Evolutionary conservation across 2,329 filamentous ascomycete genomes (phyloP).

Genomic region (Colletotrichum caudatum): DNA sequence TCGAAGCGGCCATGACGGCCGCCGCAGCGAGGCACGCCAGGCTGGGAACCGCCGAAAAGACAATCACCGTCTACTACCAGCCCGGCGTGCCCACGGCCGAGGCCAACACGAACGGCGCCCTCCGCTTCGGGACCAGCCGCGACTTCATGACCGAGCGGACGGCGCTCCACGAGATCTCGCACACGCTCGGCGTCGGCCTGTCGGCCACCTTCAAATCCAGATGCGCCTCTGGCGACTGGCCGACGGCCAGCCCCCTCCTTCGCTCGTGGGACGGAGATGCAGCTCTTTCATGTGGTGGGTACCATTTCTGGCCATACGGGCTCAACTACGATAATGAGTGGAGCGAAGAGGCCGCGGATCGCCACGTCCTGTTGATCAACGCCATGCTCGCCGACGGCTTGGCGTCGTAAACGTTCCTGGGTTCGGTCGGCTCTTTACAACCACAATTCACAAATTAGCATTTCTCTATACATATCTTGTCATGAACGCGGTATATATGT

Average conservation of each 20-base stretch:
- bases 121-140: conserved; percentile 60
- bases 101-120: conserved; percentile 58
- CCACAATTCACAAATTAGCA: not conserved
- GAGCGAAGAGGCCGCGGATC: conserved; percentile 58
- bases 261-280: conserved; percentile 58
- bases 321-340: conserved; percentile 59
- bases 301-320: conserved; percentile 57
- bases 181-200: conserved; percentile 62
- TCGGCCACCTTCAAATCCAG: conserved; percentile 54
- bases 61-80: conserved; percentile 55
- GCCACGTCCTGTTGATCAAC: conserved; percentile 57
- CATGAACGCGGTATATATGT: too few relatives aligned
- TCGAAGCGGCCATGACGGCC: conserved; percentile 56
- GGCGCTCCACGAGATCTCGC: conserved; percentile 61
- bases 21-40: conserved; percentile 56
- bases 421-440: not conserved
- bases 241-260: conserved; percentile 55
- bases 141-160: conserved; percentile 63
- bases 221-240: conserved; percentile 58
- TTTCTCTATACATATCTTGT: too few relatives aligned
- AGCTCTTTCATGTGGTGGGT: conserved; percentile 55
- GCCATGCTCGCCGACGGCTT: conserved; percentile 59
- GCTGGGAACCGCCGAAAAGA: conserved; percentile 52
- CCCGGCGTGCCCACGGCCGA: conserved; percentile 60
- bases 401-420: not conserved